Evolutionary conservation across 2,329 filamentous ascomycete species (phyloP), one percentile per base, ranked within the genome.

Genomic region (Pleomassaria siparia): DNA sequence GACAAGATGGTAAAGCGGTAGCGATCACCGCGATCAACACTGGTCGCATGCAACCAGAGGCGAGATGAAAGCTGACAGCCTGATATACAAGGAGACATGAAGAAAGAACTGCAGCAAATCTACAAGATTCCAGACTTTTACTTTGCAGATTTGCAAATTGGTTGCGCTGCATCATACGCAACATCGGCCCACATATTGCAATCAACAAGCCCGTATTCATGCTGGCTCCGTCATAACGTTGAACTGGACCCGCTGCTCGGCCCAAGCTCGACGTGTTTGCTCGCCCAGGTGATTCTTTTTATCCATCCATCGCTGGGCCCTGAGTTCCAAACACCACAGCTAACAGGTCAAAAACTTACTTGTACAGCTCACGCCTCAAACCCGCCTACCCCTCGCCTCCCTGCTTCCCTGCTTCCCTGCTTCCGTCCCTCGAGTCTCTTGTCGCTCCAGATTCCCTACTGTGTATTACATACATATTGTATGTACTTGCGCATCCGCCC

Each of bases 211-310:
- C 40, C 40, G 25, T 26, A 22, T 22, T 35, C 11, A 20, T 35
- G 16, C 16, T 7, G 16, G 32, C 35, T 37, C 35, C 35, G 35
- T 37, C 35, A 37, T 37, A 37, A 37, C 18, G 35, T 20, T n/a
- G 3, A 12, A 7, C 35, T 22, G 12, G 35, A 24, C 35, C 35
- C 35, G 20, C 35, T 37, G 3, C 18, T 37, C 35, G 35, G 18
- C 35, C 18, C n/a, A 42, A 42, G 39, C 40, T 42, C n/a, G 40
- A 42, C 26, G 39, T 37, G 18, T 37, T 37, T 37, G n/a, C n/a
- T n/a, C n/a, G n/a, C n/a, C n/a, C n/a, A n/a, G n/a, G n/a, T n/a
- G n/a, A n/a, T n/a, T n/a, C 11, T 18, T n/a, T 22, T n/a, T 13
- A 22, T 37, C n/a, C 18, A 22, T 12, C 10, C 18, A 11, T 11